A percentile compares a stretch with the other conserved stretches of the same genome.
phyloP scores from a whole-genome alignment of 768 basidiomycete species.

The Tylopilus rubrobrunneus region DNA sequence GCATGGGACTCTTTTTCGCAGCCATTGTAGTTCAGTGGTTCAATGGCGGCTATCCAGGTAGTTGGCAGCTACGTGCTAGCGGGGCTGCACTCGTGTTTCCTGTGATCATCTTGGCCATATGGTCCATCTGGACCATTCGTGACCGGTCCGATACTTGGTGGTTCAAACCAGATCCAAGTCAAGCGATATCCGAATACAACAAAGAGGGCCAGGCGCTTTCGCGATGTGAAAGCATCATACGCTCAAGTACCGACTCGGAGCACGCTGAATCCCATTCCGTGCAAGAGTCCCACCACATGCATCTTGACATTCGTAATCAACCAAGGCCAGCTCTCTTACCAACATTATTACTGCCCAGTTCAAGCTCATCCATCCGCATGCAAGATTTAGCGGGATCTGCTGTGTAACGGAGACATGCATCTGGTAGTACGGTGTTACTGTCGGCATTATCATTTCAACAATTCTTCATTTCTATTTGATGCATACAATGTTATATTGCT shows the following conservation, averaged over 20 bases:
- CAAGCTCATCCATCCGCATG: not conserved
- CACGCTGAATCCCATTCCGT: not conserved
- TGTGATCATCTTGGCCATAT: not conserved
- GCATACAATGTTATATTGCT: too few relatives aligned
- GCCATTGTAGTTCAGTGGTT: constrained; percentile 28
- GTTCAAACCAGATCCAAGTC: constrained; percentile 21
- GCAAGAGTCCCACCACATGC: not conserved
- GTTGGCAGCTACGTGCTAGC: not conserved
- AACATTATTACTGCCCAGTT: not conserved
- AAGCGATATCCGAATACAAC: not conserved
- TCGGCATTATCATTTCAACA: not conserved
- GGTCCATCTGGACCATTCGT: not conserved
- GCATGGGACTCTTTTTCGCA: constrained; percentile 28
- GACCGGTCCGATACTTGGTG: constrained; percentile 16
- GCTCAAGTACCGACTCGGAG: not conserved
- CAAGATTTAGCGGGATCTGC: not conserved
- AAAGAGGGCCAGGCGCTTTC: not conserved
- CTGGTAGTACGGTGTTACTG: not conserved
- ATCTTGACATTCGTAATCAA: not conserved
- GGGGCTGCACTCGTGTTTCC: not conserved
- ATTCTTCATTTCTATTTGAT: not conserved
- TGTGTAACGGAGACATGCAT: not conserved
- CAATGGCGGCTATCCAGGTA: not conserved
- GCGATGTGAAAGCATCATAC: not conserved
- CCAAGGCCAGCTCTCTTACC: not conserved